Evolutionary conservation across 768 basidiomycete genomes (phyloP), one percentile per base, ranked within the genome.

Genomic region (Lactarius tabidus): DNA sequence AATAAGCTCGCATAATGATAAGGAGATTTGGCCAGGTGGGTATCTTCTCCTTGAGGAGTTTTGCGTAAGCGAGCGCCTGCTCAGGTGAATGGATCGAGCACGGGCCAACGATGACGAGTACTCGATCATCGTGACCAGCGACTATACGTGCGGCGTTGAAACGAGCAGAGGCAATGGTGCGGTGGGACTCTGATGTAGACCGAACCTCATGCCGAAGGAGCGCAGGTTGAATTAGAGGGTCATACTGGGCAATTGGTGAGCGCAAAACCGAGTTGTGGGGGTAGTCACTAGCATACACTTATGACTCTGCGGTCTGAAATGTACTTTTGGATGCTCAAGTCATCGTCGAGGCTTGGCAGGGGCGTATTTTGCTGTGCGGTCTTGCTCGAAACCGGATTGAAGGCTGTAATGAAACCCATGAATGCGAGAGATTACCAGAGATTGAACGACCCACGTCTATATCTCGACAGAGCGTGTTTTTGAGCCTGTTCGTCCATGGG

Each of bases 1-100:
- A 98, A 83, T 98, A 98, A 62, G 93, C 88, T 48, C 97, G 85
- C 97, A 99, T 99, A 75, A 98, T 78, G 73, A 99, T 90, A 72
- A 91, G 81, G 57, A 99, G 81, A 71, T 95, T 91, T 60, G 80
- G 81, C 84, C 86, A 89, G 23, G 80, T 76, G 20, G 82, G 79
- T 52, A 88, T 82, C 77, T 87, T 89, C 4, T 77, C 79, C 73
- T 83, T 90, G 73, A 91, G 83, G 54, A 86, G 80, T n/a, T 78
- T 78, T 15, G 91, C 92, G 72, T 94, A 94, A 70, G 88, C 86
- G 56, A 93, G 76, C 2, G 95, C 95, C 75, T 95, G 91, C 59
- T 87, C 86, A 4, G 92, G 77, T 10, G 88, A 90, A 74, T 98
- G 96, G 67, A 98, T 97, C 0, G 92, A 94, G 79, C 96, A 98